A percentile compares a stretch with the other conserved stretches of the same genome.
phyloP scores from a whole-genome alignment of 805 yeast species.

The Ogataea sp. region DNA sequence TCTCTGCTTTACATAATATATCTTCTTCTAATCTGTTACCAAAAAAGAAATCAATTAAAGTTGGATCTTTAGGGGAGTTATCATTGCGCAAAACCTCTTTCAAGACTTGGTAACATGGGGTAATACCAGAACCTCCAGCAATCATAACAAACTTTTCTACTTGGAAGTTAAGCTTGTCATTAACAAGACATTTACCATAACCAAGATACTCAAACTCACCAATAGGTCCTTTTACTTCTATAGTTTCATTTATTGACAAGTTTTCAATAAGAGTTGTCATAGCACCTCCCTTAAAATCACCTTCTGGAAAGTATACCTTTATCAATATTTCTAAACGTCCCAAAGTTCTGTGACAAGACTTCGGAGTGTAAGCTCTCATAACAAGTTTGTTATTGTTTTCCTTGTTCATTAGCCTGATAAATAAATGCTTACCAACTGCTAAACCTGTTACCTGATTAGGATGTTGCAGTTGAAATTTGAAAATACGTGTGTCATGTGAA shows the following conservation, averaged over 20 bases:
- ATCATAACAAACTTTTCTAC: constrained; percentile 32
- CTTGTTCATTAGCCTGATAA: constrained; percentile 17
- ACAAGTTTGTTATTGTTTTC: constrained; percentile 15
- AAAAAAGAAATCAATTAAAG: constrained; percentile 36
- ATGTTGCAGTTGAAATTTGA: constrained; percentile 21
- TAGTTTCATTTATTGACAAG: constrained; percentile 12
- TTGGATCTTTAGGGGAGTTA: constrained; percentile 32
- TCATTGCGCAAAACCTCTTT: constrained; percentile 26
- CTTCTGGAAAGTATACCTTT: constrained; percentile 25
- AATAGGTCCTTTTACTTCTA: constrained; percentile 24
- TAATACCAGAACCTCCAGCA: constrained; percentile 51
- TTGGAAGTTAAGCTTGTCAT: constrained; percentile 5
- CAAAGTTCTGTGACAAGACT: constrained; percentile 17
- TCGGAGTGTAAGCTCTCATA: constrained; percentile 28
- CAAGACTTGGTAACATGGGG: constrained; percentile 46
- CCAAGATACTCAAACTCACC: constrained; percentile 22
- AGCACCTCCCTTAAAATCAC: constrained; percentile 23
- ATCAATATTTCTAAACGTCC: constrained; percentile 23
- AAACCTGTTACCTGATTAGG: constrained; percentile 24
- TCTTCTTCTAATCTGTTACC: constrained; percentile 35
- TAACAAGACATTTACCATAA: constrained; percentile 7
- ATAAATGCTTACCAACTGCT: constrained; percentile 26
- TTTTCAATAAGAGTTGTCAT: constrained; percentile 23
- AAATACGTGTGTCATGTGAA: constrained; percentile 23
- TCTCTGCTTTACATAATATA: constrained; percentile 36